A percentile compares a stretch with the other conserved stretches of the same genome.
phyloP scores from a whole-genome alignment of 257 asterid species.

The Paulownia fortunei region DNA sequence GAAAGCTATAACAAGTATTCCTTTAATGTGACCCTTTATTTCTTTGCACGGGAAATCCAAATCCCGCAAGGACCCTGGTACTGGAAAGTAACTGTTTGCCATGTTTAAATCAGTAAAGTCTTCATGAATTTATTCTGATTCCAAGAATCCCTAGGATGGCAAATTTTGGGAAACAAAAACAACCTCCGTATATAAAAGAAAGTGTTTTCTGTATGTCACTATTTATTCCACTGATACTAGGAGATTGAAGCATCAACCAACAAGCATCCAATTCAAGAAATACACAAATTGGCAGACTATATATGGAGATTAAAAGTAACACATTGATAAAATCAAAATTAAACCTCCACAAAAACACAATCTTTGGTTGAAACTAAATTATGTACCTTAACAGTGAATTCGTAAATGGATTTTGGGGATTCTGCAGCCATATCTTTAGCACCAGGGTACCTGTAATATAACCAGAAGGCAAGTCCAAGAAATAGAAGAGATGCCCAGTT shows the following conservation, averaged over 20 bases:
- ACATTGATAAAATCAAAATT: neutral
- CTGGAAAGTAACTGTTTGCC: neutral
- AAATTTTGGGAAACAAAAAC: neutral
- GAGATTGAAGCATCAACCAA: conserved; percentile 11
- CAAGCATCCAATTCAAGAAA: neutral
- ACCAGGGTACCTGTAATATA: conserved; percentile 34
- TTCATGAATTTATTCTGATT: neutral
- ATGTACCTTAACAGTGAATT: conserved; percentile 69
- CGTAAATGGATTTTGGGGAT: conserved; percentile 51
- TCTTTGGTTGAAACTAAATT: neutral
- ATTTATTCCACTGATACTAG: neutral
- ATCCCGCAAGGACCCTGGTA: neutral
- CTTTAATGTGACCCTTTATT: neutral
- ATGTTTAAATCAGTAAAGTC: neutral
- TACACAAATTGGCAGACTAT: neutral
- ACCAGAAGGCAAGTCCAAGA: conserved; percentile 52
- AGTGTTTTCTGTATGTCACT: neutral
- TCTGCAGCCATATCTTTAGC: conserved; percentile 20
- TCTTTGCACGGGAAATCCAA: neutral
- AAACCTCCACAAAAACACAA: neutral
- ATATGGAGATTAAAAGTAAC: neutral
- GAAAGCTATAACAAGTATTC: neutral
- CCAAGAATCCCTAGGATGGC: neutral
- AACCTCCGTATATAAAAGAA: neutral
- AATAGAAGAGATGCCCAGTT: conserved; percentile 55